Conservation (phyloP, 495 filamentous ascomycete genomes). For the Talaromyces stipitatus region DNA sequence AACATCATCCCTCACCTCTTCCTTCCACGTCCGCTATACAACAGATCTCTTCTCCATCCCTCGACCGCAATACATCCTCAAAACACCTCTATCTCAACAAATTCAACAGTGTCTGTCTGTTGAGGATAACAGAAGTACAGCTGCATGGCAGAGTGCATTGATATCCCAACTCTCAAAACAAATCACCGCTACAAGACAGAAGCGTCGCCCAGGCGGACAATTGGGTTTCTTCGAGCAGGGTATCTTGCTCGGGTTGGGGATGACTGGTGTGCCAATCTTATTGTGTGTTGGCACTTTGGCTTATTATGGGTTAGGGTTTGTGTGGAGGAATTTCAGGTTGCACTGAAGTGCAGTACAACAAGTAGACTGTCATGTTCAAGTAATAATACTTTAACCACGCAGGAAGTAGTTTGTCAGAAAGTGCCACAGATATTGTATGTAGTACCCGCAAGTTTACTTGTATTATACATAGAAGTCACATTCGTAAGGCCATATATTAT, state of each 20-base stretch:
- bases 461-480: background rate
- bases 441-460: background rate
- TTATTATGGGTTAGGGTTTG: constrained; percentile 1
- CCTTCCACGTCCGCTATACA: constrained; percentile 22
- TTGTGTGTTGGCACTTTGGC: background rate
- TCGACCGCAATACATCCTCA: constrained; percentile 29
- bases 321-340: background rate
- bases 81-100: constrained; percentile 6
- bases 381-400: background rate
- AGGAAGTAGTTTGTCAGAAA: background rate
- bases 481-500: background rate
- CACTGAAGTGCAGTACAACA: background rate
- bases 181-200: constrained; percentile 22
- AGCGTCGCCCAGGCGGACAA: constrained; percentile 16
- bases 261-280: constrained; percentile 12
- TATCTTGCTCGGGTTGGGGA: constrained; percentile 28
- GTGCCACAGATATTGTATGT: background rate
- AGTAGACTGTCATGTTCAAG: background rate
- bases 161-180: constrained; percentile 10
- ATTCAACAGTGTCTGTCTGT: background rate
- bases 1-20: background rate
- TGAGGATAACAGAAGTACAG: background rate
- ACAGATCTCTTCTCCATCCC: constrained; percentile 28
- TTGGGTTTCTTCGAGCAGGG: constrained; percentile 49
- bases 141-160: background rate